Conservation (phyloP, 164 flowering plant species). For the Aristolochia fimbriata region DNA sequence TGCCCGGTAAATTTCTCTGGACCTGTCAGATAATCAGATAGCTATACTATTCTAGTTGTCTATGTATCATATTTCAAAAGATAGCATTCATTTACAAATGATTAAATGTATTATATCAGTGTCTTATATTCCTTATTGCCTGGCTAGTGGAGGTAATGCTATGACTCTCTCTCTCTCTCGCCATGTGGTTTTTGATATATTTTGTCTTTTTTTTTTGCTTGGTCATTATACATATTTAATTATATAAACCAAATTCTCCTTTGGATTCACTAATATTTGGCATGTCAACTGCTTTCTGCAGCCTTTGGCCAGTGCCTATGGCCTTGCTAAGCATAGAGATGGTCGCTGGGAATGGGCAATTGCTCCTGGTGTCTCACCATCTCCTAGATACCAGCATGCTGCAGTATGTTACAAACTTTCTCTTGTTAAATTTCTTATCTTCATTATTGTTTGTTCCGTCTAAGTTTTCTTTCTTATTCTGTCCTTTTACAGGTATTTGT, state of each 20-base stretch:
- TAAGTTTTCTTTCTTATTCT: neutral
- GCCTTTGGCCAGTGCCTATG: slow-evolving; percentile 98
- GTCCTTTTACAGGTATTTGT: slow-evolving; percentile 70
- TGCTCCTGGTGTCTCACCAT: slow-evolving; percentile 99
- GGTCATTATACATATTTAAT: neutral
- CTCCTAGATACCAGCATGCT: slow-evolving; percentile 99
- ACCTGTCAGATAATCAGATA: no score
- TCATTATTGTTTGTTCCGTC: neutral
- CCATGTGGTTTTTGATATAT: neutral
- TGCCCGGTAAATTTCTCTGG: no score
- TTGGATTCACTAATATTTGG: no score
- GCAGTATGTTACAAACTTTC: slow-evolving; percentile 49
- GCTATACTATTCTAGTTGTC: no score
- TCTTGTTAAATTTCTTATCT: slow-evolving; percentile 1
- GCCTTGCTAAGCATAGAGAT: slow-evolving; percentile 98
- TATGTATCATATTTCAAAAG: no score
- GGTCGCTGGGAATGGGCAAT: slow-evolving; percentile 99
- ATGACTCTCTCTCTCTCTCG: no score
- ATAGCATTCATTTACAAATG: no score
- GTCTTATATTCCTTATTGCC: no score
- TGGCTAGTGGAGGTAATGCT: no score
- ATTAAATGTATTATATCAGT: no score
- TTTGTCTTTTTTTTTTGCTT: neutral
- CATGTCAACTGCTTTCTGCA: slow-evolving; percentile 16
- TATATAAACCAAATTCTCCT: no score